phyloP scores from a whole-genome alignment of 805 yeast genomes.

The Candida gorgasii region DNA sequence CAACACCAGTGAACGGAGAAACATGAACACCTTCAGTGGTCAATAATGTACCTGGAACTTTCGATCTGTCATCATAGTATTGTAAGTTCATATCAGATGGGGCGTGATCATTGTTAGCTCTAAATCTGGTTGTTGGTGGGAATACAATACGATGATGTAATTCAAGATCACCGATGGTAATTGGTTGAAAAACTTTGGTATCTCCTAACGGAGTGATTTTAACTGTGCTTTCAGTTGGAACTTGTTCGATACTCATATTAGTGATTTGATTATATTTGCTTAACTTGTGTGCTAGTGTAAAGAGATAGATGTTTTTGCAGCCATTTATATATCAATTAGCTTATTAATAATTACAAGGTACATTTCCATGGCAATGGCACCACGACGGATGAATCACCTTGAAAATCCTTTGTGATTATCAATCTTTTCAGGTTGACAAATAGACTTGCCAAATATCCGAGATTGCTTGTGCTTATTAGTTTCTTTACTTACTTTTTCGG shows the following conservation, averaged over 20 bases:
- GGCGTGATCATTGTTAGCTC: slow-evolving; percentile 22
- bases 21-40: slow-evolving; percentile 35
- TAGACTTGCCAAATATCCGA: too few relatives aligned
- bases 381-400: too few relatives aligned
- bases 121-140: slow-evolving; percentile 30
- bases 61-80: slow-evolving; percentile 32
- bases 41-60: slow-evolving; percentile 30
- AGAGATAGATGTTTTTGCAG: background rate
- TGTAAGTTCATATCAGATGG: slow-evolving; percentile 31
- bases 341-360: too few relatives aligned
- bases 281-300: background rate
- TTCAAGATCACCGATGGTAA: slow-evolving; percentile 32
- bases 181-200: slow-evolving; percentile 31
- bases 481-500: too few relatives aligned
- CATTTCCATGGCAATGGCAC: too few relatives aligned
- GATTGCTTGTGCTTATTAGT: too few relatives aligned
- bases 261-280: background rate
- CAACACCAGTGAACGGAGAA: slow-evolving; percentile 39
- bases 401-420: too few relatives aligned
- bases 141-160: slow-evolving; percentile 23
- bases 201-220: slow-evolving; percentile 18
- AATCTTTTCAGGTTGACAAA: too few relatives aligned
- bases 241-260: background rate
- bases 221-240: slow-evolving; percentile 3
- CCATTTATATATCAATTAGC: background rate